phyloP scores from a whole-genome alignment of 2,329 filamentous ascomycete genomes.

The Aspergillus fumigatus region DNA sequence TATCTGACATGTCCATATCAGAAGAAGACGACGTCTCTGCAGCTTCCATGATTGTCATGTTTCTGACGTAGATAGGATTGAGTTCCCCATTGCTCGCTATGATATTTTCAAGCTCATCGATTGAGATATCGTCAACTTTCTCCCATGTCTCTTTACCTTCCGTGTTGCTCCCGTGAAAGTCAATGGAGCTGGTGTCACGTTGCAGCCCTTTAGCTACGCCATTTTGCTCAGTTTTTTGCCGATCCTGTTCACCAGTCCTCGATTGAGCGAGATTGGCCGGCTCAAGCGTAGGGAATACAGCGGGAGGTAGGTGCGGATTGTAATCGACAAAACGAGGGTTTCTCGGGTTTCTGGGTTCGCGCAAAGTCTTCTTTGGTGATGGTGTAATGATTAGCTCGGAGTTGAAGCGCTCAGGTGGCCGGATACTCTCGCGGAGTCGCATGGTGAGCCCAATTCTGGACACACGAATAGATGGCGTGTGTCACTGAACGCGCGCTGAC shows the following conservation, averaged over 20 bases:
- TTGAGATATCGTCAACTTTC: conserved; percentile 9
- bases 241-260: not conserved
- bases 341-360: conserved; percentile 7
- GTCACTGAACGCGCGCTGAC: not conserved
- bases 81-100: conserved; percentile 25
- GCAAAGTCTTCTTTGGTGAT: conserved; percentile 9
- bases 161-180: not conserved
- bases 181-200: not conserved
- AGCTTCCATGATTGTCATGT: conserved; percentile 21
- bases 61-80: conserved; percentile 26
- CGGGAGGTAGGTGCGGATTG: conserved; percentile 37
- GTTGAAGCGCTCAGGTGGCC: conserved; percentile 24
- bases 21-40: not conserved
- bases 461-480: not conserved
- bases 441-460: conserved; percentile 15
- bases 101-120: conserved; percentile 17
- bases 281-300: conserved; percentile 40
- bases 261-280: conserved; percentile 4
- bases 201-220: not conserved
- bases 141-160: not conserved
- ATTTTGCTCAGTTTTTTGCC: not conserved
- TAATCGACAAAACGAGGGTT: conserved; percentile 25
- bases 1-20: conserved; percentile 16
- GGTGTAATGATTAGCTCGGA: conserved; percentile 21
- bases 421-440: conserved; percentile 31